Conservation (phyloP, 2,329 filamentous ascomycete genomes). For the Diaporthe humulicola region DNA sequence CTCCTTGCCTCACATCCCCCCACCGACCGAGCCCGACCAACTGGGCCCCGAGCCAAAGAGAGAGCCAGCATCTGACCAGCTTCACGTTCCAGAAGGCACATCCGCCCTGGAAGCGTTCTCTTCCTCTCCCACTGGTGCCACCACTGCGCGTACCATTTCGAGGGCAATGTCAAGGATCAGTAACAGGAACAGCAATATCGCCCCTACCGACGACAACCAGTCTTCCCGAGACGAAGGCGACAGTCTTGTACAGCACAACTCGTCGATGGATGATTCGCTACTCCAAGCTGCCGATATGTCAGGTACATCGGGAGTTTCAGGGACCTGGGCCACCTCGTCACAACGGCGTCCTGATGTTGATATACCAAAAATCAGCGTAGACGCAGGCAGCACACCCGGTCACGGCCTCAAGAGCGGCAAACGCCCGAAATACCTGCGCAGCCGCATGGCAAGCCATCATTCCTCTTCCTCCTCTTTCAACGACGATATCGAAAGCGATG, state of each 20-base stretch:
- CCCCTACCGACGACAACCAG: conserved; percentile 42
- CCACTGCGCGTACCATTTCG: conserved; percentile 66
- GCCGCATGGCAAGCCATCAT: conserved; percentile 68
- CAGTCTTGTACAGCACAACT: conserved; percentile 32
- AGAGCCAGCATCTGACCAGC: conserved; percentile 40
- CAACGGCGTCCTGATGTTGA: conserved; percentile 51
- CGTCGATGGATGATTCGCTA: conserved; percentile 46
- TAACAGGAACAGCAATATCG: conserved; percentile 22
- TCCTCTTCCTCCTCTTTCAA: conserved; percentile 72
- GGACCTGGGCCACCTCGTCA: conserved; percentile 46
- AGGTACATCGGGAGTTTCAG: conserved; percentile 46
- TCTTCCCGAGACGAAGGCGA: conserved; percentile 44
- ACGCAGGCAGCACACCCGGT: conserved; percentile 62
- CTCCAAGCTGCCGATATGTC: conserved; percentile 45
- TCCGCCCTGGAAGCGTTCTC: conserved; percentile 66
- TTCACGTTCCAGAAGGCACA: conserved; percentile 47
- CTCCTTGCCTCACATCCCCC: conserved; percentile 25
- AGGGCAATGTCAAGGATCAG: conserved; percentile 63
- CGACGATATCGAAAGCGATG: conserved; percentile 80
- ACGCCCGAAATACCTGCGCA: conserved; percentile 70
- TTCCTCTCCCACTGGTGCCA: conserved; percentile 69
- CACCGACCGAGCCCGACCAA: not conserved
- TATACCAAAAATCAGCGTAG: conserved; percentile 49
- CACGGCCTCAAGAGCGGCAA: conserved; percentile 60
- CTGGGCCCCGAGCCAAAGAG: conserved; percentile 29